Evolutionary conservation across 805 yeast species (phyloP).

Genomic region (Candida nitratophila): DNA sequence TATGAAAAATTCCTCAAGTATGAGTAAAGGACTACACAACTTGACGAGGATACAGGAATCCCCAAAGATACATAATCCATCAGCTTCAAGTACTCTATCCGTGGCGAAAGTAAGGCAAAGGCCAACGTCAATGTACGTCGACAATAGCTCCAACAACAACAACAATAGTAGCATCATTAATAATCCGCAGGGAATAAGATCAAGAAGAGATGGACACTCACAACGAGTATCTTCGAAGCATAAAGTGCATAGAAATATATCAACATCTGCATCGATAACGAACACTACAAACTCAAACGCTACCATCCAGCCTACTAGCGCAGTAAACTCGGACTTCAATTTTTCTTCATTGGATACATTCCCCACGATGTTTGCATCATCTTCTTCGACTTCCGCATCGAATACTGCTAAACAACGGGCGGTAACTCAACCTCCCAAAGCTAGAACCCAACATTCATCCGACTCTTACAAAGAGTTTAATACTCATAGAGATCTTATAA

Average conservation of each 20-base stretch:
- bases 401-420: not conserved
- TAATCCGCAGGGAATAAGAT: not conserved
- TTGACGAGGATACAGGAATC: not conserved
- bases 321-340: not conserved
- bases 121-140: not conserved
- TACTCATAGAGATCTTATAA: slow-evolving; percentile 6
- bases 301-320: not conserved
- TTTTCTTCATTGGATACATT: not conserved
- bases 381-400: not conserved
- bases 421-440: not conserved
- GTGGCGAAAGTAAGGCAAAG: not conserved
- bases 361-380: not conserved
- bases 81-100: not conserved
- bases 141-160: not conserved
- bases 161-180: no score
- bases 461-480: not conserved
- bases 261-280: not conserved
- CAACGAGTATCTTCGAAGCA: not conserved
- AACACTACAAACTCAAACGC: not conserved
- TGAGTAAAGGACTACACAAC: not conserved
- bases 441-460: not conserved
- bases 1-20: not conserved
- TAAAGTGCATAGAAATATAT: not conserved
- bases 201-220: not conserved
- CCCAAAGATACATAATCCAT: not conserved